Conservation (phyloP, 129 eudicot species). For the Lactuca saligna region DNA sequence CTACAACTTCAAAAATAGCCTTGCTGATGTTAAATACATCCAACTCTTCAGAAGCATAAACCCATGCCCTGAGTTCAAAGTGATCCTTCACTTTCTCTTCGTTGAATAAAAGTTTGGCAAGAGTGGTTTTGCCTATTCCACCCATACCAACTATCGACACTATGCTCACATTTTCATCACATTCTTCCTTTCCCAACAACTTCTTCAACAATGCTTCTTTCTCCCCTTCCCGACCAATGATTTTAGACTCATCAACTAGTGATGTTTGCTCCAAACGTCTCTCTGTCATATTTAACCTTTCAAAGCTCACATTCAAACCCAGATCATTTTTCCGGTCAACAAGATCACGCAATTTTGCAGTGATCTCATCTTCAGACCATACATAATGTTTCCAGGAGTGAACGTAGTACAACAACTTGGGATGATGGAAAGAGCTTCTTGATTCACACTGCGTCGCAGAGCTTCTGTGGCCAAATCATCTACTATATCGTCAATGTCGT, state of each 20-base stretch:
- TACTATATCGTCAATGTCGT: not conserved
- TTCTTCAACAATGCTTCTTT: not conserved
- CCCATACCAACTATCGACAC: not conserved
- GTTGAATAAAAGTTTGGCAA: not conserved
- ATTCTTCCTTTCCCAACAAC: not conserved
- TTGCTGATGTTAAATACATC: conserved; percentile 4
- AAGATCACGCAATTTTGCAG: not conserved
- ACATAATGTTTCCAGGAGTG: not conserved
- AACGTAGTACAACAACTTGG: not conserved
- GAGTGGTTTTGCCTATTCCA: not conserved
- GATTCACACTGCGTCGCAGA: not conserved
- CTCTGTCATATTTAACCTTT: not conserved
- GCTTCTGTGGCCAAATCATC: not conserved
- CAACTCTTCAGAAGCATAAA: not conserved
- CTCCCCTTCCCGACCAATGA: conserved; percentile 31
- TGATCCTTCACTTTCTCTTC: not conserved
- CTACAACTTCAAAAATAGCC: conserved; percentile 21
- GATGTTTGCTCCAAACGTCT: not conserved
- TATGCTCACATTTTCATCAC: conserved; percentile 1
- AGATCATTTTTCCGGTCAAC: not conserved
- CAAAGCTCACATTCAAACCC: conserved; percentile 7
- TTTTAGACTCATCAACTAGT: conserved; percentile 3
- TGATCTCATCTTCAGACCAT: not conserved
- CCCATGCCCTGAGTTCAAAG: not conserved
- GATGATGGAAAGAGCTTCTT: not conserved